These are phyloP conservation scores for Eucalyptus guilfoylei DNA, from an alignment of 345 rosid species.

Conservation along the genomic window DNA sequence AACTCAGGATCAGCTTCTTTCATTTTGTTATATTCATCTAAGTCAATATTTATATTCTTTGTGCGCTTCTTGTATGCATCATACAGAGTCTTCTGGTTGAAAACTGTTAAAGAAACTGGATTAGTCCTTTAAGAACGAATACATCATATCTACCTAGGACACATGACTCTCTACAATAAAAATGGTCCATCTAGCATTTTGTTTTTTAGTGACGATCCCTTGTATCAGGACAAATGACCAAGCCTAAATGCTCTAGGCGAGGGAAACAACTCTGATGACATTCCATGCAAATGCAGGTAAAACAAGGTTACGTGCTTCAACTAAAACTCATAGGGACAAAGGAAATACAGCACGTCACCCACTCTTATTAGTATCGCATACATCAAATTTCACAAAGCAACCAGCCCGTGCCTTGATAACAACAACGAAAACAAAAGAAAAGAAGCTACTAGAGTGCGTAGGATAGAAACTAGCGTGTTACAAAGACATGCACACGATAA, in stretches of 20 bases:
- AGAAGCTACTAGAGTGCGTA: neutral
- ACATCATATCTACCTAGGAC: neutral
- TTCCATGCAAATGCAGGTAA: neutral
- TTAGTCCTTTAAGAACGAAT: neutral
- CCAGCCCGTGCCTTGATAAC: neutral
- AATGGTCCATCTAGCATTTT: neutral
- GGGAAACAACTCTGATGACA: neutral
- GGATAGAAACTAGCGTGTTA: neutral
- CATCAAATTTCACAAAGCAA: neutral
- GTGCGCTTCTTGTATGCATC: conserved; percentile 84
- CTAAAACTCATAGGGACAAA: neutral
- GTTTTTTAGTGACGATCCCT: neutral
- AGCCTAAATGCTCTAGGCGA: neutral
- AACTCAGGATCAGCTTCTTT: conserved; percentile 98
- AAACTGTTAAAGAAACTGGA: conserved; percentile 29
- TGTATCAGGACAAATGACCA: neutral
- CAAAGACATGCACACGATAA: neutral
- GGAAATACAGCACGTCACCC: neutral
- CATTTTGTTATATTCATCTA: conserved; percentile 85
- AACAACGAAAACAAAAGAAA: neutral
- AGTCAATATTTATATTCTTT: conserved; percentile 57
- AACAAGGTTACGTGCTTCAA: neutral
- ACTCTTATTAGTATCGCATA: neutral
- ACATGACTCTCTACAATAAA: neutral
- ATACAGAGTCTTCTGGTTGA: conserved; percentile 85